phyloP scores from a whole-genome alignment of 805 yeast species.

The Pichia insulana region DNA sequence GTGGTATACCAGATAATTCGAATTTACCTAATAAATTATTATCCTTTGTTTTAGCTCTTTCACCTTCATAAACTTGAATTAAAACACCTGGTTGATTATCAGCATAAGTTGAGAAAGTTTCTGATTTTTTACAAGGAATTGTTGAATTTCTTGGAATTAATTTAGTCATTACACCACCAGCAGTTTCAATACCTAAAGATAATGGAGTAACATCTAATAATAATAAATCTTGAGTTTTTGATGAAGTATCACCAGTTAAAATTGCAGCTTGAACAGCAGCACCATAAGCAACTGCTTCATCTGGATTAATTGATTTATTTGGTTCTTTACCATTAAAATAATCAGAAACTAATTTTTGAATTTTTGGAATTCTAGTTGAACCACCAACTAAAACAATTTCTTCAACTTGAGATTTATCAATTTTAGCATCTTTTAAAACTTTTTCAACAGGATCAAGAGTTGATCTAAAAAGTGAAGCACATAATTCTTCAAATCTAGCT shows the following conservation, averaged over 20 bases:
- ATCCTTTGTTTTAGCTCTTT: constrained; percentile 92
- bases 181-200: constrained; percentile 96
- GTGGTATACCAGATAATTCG: constrained; percentile 94
- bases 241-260: constrained; percentile 88
- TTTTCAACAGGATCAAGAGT: constrained; percentile 94
- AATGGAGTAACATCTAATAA: constrained; percentile 95
- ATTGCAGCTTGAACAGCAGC: constrained; percentile 98
- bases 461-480: constrained; percentile 89
- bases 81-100: constrained; percentile 98
- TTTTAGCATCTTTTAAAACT: constrained; percentile 83
- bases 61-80: constrained; percentile 97
- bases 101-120: constrained; percentile 92
- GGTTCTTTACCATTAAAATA: constrained; percentile 97
- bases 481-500: constrained; percentile 95
- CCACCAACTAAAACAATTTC: constrained; percentile 97
- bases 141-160: constrained; percentile 97
- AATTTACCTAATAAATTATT: constrained; percentile 96
- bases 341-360: constrained; percentile 91
- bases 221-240: constrained; percentile 88
- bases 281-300: constrained; percentile 98
- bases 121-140: constrained; percentile 95
- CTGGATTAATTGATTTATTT: constrained; percentile 93
- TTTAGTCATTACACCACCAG: constrained; percentile 99
- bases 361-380: constrained; percentile 96
- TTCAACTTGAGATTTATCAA: constrained; percentile 82